Evolutionary conservation across 495 filamentous ascomycete genomes (phyloP).

Genomic region (Xanthoparmelia taractica): DNA sequence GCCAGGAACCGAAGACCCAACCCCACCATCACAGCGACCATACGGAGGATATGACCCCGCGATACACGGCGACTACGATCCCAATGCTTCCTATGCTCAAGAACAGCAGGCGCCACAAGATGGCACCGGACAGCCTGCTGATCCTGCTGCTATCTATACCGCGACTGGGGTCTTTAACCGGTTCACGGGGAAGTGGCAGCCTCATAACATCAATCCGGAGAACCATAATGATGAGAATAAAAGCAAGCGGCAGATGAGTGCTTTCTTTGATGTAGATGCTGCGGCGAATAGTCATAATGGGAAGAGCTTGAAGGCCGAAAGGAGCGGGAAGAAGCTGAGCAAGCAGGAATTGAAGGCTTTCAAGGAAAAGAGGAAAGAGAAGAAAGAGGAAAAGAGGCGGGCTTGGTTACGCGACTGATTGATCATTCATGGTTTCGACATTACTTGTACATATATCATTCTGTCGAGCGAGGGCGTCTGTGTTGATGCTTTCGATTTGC

Average conservation of each 20-base stretch:
- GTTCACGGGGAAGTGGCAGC: constrained; percentile 83
- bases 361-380: constrained; percentile 67
- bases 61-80: constrained; percentile 93
- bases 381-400: constrained; percentile 89
- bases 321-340: constrained; percentile 76
- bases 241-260: constrained; percentile 78
- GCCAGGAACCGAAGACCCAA: constrained; percentile 29
- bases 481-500: background rate
- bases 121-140: constrained; percentile 28
- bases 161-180: constrained; percentile 78
- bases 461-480: constrained; percentile 10
- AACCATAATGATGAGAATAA: constrained; percentile 85
- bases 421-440: background rate
- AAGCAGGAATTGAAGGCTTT: constrained; percentile 75
- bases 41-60: constrained; percentile 85
- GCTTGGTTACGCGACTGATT: constrained; percentile 82
- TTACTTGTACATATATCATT: constrained; percentile 3
- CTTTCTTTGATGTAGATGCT: constrained; percentile 96
- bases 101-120: constrained; percentile 32
- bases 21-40: constrained; percentile 18
- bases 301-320: constrained; percentile 82
- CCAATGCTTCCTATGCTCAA: constrained; percentile 83
- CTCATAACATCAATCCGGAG: constrained; percentile 53
- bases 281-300: constrained; percentile 92
- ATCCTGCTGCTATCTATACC: constrained; percentile 46